Evolutionary conservation across 371 early-diverging fungal genomes (phyloP).

Genomic region (Fennellomyces sp.): DNA sequence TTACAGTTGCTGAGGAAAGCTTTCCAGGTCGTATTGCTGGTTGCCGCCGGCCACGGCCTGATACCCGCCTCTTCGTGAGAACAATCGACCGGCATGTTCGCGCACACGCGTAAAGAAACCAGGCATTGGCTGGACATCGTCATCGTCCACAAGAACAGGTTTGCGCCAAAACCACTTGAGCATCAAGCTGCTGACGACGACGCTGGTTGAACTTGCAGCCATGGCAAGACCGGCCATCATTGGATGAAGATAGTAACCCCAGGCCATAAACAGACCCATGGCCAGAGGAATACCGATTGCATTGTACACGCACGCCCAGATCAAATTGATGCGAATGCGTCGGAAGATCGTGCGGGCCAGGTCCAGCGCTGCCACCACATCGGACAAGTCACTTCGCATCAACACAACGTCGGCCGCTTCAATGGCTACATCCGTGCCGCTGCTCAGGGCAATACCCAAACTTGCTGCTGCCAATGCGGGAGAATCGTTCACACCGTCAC

Average conservation of each 20-base stretch:
- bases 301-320: constrained; percentile 93
- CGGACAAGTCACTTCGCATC: constrained; percentile 81
- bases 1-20: not conserved
- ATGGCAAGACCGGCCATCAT: constrained; percentile 95
- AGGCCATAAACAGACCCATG: constrained; percentile 90
- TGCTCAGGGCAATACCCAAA: constrained; percentile 93
- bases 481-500: constrained; percentile 99
- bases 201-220: constrained; percentile 93
- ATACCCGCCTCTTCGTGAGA: constrained; percentile 6
- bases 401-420: constrained; percentile 91
- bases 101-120: not conserved
- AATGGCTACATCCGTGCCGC: constrained; percentile 95
- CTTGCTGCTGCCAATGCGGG: constrained; percentile 93
- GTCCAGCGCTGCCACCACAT: constrained; percentile 86
- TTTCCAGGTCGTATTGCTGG: constrained; percentile 13
- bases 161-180: constrained; percentile 71
- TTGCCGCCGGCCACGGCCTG: constrained; percentile 11
- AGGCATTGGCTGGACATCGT: not conserved
- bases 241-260: constrained; percentile 84
- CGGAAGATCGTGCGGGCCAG: constrained; percentile 83
- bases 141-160: constrained; percentile 33
- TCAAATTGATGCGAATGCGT: constrained; percentile 82
- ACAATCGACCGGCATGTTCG: not conserved
- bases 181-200: constrained; percentile 86
- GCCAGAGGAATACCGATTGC: constrained; percentile 91